Conservation (phyloP, 108 stramenopile genomes). For the Poteriospumella lacustris region DNA sequence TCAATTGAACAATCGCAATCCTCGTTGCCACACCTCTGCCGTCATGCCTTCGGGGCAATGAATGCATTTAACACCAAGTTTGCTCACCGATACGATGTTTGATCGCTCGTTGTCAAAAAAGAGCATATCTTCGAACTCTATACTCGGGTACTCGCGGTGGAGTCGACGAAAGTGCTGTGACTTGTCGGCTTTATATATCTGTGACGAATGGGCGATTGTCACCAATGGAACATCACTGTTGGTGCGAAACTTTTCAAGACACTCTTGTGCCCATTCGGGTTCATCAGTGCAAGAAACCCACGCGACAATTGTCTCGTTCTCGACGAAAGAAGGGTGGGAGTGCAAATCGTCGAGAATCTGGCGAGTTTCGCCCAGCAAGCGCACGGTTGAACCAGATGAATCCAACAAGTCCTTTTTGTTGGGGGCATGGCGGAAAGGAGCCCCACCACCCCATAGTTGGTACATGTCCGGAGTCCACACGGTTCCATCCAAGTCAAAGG, state of each 20-base stretch:
- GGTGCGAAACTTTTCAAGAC: constrained; percentile 23
- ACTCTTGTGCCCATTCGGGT: constrained; percentile 26
- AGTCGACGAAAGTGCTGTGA: background rate
- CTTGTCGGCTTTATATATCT: constrained; percentile 25
- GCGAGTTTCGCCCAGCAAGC: background rate
- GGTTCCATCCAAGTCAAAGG: constrained; percentile 62
- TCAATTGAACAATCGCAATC: background rate
- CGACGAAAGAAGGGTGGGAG: background rate
- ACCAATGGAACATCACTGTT: background rate
- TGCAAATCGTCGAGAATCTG: background rate
- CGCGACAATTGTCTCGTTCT: constrained; percentile 17
- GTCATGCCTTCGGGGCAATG: constrained; percentile 29
- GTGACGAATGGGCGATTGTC: background rate
- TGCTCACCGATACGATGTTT: background rate
- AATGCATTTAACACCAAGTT: constrained; percentile 9
- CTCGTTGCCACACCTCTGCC: background rate
- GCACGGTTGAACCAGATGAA: background rate
- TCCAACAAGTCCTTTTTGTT: background rate
- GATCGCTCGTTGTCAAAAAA: constrained; percentile 23
- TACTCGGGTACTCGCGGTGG: background rate
- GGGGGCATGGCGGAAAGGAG: constrained; percentile 28
- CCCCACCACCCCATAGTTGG: constrained; percentile 43
- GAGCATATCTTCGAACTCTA: constrained; percentile 16
- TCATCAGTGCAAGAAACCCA: constrained; percentile 28
- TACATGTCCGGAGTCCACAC: constrained; percentile 59